These are phyloP conservation scores for Solanum dulcamara DNA, from an alignment of 257 asterid genomes.

Conservation along the genomic window DNA sequence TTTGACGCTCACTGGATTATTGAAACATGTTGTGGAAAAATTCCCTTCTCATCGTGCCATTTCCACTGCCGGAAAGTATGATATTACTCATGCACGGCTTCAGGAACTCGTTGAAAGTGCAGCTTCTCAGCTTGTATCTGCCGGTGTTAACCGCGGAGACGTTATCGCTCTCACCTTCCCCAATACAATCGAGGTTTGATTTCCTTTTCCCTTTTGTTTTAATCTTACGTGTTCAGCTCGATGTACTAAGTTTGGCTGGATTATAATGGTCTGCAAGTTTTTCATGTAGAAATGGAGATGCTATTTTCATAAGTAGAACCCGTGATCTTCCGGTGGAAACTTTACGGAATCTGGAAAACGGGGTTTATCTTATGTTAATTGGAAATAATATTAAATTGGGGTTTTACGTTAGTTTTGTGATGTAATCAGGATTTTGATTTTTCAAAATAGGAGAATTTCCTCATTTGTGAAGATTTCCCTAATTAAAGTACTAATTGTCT, in stretches of 20 bases:
- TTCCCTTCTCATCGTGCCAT: constrained; percentile 62
- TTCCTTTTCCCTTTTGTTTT: not conserved
- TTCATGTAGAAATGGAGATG: no score
- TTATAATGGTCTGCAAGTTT: no score
- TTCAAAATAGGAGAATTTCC: not conserved
- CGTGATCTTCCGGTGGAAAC: not conserved
- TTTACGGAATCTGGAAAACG: not conserved
- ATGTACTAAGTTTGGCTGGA: not conserved
- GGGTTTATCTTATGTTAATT: not conserved
- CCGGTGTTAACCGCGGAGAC: constrained; percentile 73
- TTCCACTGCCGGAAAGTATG: constrained; percentile 53
- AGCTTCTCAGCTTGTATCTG: constrained; percentile 60
- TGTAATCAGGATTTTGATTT: not conserved
- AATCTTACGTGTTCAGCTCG: not conserved
- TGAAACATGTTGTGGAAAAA: constrained; percentile 42
- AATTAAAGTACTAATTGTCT: not conserved
- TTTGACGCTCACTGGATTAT: constrained; percentile 56
- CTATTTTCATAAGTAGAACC: not conserved
- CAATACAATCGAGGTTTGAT: constrained; percentile 67
- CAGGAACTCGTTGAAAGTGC: constrained; percentile 48
- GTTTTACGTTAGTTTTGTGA: not conserved
- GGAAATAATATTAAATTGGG: not conserved
- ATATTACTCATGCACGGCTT: constrained; percentile 53
- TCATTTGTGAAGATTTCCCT: not conserved
- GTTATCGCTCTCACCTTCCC: constrained; percentile 93